Percentiles rank a stretch among this genome's conserved stretches.
Evolutionary conservation across 2,329 filamentous ascomycete genomes (phyloP).

Genomic region (Colletotrichum godetiae): DNA sequence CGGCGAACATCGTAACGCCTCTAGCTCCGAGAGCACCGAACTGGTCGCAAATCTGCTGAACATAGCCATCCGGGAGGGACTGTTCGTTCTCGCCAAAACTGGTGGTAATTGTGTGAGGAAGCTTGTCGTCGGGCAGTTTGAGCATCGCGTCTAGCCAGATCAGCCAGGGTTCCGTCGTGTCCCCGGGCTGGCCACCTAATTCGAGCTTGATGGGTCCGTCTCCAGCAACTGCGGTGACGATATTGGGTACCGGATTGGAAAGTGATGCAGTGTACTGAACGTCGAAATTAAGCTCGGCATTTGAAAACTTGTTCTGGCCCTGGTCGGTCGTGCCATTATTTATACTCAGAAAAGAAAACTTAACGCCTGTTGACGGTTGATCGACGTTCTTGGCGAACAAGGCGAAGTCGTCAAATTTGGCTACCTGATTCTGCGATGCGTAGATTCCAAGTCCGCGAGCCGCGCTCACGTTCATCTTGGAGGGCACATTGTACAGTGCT

Average conservation of each 20-base stretch:
- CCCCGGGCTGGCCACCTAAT: constrained; percentile 1
- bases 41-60: constrained; percentile 61
- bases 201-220: constrained; percentile 37
- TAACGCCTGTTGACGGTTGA: constrained; percentile 60
- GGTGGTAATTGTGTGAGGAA: constrained; percentile 74
- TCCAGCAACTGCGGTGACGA: constrained; percentile 47
- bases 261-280: constrained; percentile 49
- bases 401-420: constrained; percentile 64
- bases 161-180: constrained; percentile 73
- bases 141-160: constrained; percentile 72
- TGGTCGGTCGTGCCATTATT: constrained; percentile 58
- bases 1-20: constrained; percentile 74
- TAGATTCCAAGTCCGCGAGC: constrained; percentile 22
- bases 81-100: constrained; percentile 79
- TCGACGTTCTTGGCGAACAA: constrained; percentile 66
- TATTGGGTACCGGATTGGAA: constrained; percentile 47
- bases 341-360: constrained; percentile 68
- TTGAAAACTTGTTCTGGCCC: constrained; percentile 52
- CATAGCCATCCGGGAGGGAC: constrained; percentile 68
- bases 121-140: constrained; percentile 59
- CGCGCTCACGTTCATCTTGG: constrained; percentile 49
- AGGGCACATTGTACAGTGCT: constrained; percentile 55
- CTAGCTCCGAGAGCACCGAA: constrained; percentile 74
- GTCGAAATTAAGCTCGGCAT: constrained; percentile 52
- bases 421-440: constrained; percentile 59